Percentiles rank a stretch among this genome's conserved stretches.
Conservation (phyloP, 1,284 basidiomycete genomes). For the Ustilago bromivora region DNA sequence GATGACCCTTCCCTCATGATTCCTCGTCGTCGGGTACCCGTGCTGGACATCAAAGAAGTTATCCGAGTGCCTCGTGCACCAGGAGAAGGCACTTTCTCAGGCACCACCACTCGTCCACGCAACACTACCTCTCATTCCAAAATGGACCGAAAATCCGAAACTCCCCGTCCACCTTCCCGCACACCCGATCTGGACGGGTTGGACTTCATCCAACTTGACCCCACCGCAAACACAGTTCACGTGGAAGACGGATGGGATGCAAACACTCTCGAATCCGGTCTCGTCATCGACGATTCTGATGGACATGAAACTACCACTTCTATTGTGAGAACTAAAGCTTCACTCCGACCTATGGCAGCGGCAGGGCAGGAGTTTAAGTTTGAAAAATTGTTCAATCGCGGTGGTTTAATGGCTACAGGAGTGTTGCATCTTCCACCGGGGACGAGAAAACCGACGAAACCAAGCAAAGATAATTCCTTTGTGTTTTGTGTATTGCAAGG, state of each 20-base stretch:
- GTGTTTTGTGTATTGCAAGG: conserved; percentile 76
- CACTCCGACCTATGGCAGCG: conserved; percentile 66
- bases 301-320: conserved; percentile 75
- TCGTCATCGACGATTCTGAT: conserved; percentile 79
- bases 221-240: conserved; percentile 46
- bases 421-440: conserved; percentile 83
- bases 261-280: conserved; percentile 77
- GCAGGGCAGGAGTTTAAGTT: conserved; percentile 80
- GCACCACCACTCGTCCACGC: conserved; percentile 26
- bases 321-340: conserved; percentile 33
- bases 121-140: conserved; percentile 6
- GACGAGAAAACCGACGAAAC: conserved; percentile 85
- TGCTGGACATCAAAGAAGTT: conserved; percentile 79
- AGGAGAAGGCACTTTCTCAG: conserved; percentile 69
- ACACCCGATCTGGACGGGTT: conserved; percentile 59
- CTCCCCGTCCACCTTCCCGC: conserved; percentile 65
- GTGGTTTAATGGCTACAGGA: conserved; percentile 89
- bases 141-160: conserved; percentile 34
- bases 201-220: conserved; percentile 72
- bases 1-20: conserved; percentile 44
- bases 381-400: conserved; percentile 95
- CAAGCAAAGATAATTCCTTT: conserved; percentile 93
- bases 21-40: conserved; percentile 74
- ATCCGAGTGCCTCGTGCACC: conserved; percentile 80
- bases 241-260: conserved; percentile 84